phyloP scores from a whole-genome alignment of 495 filamentous ascomycete genomes.

The Echria macrotheca region DNA sequence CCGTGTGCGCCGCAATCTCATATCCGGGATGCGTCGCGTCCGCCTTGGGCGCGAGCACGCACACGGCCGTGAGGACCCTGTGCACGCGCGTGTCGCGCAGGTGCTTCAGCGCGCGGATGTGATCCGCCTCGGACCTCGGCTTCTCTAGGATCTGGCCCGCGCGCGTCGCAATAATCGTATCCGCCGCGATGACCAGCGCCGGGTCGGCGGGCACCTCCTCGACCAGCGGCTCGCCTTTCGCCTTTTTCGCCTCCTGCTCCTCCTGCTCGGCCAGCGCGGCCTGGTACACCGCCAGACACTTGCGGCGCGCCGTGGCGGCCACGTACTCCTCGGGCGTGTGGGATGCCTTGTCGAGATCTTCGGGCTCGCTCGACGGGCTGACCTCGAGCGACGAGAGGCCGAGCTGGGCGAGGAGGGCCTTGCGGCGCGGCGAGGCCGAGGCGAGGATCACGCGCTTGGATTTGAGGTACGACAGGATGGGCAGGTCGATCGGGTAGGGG shows the following conservation, averaged over 20 bases:
- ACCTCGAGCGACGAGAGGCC: constrained; percentile 74
- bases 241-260: constrained; percentile 37
- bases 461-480: constrained; percentile 65
- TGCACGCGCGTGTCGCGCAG: constrained; percentile 70
- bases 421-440: constrained; percentile 77
- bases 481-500: constrained; percentile 64
- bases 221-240: too few relatives aligned
- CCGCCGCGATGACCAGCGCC: constrained; percentile 80
- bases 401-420: constrained; percentile 69
- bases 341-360: constrained; percentile 71
- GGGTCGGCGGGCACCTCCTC: constrained; percentile 52
- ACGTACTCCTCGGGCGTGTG: constrained; percentile 86
- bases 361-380: constrained; percentile 70
- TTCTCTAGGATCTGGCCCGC: constrained; percentile 81
- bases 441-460: constrained; percentile 78
- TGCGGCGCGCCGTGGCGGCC: constrained; percentile 74
- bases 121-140: constrained; percentile 70
- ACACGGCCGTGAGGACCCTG: constrained; percentile 76
- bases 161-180: constrained; percentile 82
- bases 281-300: constrained; percentile 73
- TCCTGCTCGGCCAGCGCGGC: constrained; percentile 50
- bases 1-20: constrained; percentile 68
- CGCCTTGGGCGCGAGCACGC: constrained; percentile 70
- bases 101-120: constrained; percentile 73
- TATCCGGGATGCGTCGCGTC: constrained; percentile 79